Conservation (phyloP, 202 grass and related monocot species). For the Tripidium arundinaceum region DNA sequence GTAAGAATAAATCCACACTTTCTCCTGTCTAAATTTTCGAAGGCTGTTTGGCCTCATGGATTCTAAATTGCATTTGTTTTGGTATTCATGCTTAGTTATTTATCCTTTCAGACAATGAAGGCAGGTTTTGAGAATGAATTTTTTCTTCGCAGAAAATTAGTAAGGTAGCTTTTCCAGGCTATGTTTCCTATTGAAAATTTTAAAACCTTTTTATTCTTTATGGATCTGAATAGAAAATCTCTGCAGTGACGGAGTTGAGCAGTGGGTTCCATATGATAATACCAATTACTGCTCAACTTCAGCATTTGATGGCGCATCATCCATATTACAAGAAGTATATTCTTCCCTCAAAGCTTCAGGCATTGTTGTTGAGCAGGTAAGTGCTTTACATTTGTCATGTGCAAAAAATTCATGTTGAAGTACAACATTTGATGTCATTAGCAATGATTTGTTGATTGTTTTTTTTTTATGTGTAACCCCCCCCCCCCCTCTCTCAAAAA, state of each 20-base stretch:
- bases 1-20: conserved; percentile 41
- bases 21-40: background rate
- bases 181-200: background rate
- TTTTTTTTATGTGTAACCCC: conserved; percentile 14
- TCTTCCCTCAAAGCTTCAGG: conserved; percentile 57
- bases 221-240: conserved; percentile 27
- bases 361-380: conserved; percentile 89
- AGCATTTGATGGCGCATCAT: conserved; percentile 76
- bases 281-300: conserved; percentile 75
- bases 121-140: conserved; percentile 98
- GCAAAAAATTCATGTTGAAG: background rate
- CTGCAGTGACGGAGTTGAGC: conserved; percentile 71
- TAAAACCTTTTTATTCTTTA: background rate
- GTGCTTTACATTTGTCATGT: background rate
- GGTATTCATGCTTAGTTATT: conserved; percentile 34
- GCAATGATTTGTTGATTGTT: conserved; percentile 8
- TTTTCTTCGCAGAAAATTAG: conserved; percentile 72
- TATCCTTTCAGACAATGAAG: conserved; percentile 62
- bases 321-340: conserved; percentile 79
- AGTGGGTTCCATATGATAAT: conserved; percentile 78
- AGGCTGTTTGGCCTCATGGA: background rate
- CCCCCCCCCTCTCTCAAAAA: background rate
- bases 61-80: conserved; percentile 6
- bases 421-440: background rate
- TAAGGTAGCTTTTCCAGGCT: conserved; percentile 47